These are phyloP conservation scores for Helenozyma baotianmanensis DNA, from an alignment of 805 yeast species.

Conservation along the genomic window DNA sequence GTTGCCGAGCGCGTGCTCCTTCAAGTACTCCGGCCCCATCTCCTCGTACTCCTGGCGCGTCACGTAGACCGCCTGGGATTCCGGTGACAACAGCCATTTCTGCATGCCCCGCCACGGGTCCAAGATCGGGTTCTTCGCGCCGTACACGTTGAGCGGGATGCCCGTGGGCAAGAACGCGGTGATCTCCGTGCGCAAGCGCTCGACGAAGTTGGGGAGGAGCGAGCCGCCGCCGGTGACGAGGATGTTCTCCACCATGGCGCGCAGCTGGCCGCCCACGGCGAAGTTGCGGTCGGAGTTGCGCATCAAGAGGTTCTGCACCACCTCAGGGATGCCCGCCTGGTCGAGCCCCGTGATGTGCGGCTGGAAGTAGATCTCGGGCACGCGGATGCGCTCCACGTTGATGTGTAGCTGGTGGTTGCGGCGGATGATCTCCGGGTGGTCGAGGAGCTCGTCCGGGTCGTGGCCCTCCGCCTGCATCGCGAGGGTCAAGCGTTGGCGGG, in stretches of 20 bases:
- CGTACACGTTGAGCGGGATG: conserved; percentile 53
- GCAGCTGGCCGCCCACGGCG: conserved; percentile 48
- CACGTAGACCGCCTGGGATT: conserved; percentile 45
- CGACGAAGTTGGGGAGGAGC: conserved; percentile 56
- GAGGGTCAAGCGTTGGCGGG: conserved; percentile 69
- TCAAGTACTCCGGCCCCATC: conserved; percentile 82
- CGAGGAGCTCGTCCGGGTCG: conserved; percentile 40
- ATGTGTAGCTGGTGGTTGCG: conserved; percentile 88
- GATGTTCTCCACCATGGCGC: conserved; percentile 55
- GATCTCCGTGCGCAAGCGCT: conserved; percentile 67
- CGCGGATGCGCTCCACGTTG: conserved; percentile 84
- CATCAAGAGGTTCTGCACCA: conserved; percentile 60
- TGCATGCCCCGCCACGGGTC: conserved; percentile 98
- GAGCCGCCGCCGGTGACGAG: conserved; percentile 87
- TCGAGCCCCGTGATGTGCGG: conserved; percentile 94
- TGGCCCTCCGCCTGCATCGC: conserved; percentile 40
- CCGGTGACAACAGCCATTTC: conserved; percentile 57
- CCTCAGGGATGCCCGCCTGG: conserved; percentile 88
- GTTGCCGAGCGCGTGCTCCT: conserved; percentile 81
- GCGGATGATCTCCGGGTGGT: conserved; percentile 62
- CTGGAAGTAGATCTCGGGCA: conserved; percentile 89
- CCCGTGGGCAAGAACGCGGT: conserved; percentile 66
- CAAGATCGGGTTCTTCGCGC: conserved; percentile 60
- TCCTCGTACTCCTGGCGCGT: conserved; percentile 78
- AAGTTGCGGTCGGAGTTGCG: conserved; percentile 58